Evolutionary conservation across 768 basidiomycete genomes (phyloP).

Genomic region (Lyophyllum atratum): DNA sequence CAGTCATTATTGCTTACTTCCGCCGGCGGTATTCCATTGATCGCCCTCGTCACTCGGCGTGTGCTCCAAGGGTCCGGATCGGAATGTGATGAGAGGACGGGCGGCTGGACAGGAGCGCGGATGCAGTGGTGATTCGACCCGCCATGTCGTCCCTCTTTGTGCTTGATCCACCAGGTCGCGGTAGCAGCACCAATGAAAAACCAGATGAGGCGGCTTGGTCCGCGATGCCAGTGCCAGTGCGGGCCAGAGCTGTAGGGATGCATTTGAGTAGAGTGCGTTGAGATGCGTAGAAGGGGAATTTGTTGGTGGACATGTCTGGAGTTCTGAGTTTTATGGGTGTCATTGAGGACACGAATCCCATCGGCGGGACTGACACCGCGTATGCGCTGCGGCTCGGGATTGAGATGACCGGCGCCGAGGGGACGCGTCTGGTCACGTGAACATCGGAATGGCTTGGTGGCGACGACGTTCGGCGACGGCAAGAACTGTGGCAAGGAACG

Average conservation of each 20-base stretch:
- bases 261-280: conserved; percentile 4
- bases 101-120: conserved; percentile 22
- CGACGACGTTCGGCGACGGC: background rate
- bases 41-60: conserved; percentile 26
- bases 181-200: conserved; percentile 60
- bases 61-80: conserved; percentile 14
- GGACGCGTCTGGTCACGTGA: conserved; percentile 5
- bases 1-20: conserved; percentile 32
- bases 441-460: background rate
- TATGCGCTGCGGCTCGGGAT: background rate
- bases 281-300: background rate
- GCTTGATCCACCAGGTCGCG: conserved; percentile 42
- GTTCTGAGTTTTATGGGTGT: background rate
- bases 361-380: conserved; percentile 7
- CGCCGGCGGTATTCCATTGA: conserved; percentile 28
- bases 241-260: conserved; percentile 11
- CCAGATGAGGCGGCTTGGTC: conserved; percentile 69
- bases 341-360: conserved; percentile 7
- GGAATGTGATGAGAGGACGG: conserved; percentile 10
- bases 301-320: background rate
- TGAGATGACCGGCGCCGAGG: background rate
- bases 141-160: conserved; percentile 33
- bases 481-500: background rate
- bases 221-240: conserved; percentile 20
- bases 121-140: conserved; percentile 30